Percentiles rank a stretch among this genome's conserved stretches.
Conservation (phyloP, 441 rosid species). For the Dalechampia spathulata region DNA sequence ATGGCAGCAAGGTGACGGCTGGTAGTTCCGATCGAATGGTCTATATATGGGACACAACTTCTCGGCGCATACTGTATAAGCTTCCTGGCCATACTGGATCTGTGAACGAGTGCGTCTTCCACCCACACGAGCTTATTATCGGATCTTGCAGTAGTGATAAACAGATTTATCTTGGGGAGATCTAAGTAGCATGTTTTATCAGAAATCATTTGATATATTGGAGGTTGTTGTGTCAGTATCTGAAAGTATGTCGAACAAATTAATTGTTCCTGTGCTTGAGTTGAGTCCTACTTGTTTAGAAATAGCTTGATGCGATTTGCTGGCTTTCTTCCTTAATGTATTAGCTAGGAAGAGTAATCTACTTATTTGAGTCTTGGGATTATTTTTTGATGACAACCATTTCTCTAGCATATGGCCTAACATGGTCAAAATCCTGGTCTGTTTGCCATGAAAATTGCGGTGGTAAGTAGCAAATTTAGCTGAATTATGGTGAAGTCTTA, state of each 20-base stretch:
- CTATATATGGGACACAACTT: constrained; percentile 88
- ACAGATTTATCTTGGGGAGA: constrained; percentile 82
- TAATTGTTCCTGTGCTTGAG: constrained; percentile 11
- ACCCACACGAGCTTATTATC: constrained; percentile 69
- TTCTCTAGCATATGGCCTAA: too few species aligned
- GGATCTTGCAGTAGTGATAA: constrained; percentile 94
- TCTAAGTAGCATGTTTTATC: constrained; percentile 25
- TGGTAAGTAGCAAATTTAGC: too few species aligned
- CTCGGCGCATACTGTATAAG: constrained; percentile 74
- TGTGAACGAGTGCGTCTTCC: constrained; percentile 76
- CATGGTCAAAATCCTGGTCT: too few species aligned
- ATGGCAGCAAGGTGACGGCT: constrained; percentile 90
- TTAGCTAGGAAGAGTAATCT: too few species aligned
- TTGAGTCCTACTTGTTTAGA: too few species aligned
- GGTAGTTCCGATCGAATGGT: constrained; percentile 97
- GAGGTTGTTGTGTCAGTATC: neutral
- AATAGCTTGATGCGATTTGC: too few species aligned
- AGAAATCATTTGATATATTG: neutral
- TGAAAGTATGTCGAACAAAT: neutral
- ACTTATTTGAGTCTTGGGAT: too few species aligned
- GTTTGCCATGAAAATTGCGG: too few species aligned
- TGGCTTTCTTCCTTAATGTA: too few species aligned
- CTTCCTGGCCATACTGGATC: constrained; percentile 94
- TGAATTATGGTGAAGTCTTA: too few species aligned
- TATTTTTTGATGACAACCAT: too few species aligned